Evolutionary conservation across 768 basidiomycete species (phyloP).

Genomic region (Auricularia auricula-judae): DNA sequence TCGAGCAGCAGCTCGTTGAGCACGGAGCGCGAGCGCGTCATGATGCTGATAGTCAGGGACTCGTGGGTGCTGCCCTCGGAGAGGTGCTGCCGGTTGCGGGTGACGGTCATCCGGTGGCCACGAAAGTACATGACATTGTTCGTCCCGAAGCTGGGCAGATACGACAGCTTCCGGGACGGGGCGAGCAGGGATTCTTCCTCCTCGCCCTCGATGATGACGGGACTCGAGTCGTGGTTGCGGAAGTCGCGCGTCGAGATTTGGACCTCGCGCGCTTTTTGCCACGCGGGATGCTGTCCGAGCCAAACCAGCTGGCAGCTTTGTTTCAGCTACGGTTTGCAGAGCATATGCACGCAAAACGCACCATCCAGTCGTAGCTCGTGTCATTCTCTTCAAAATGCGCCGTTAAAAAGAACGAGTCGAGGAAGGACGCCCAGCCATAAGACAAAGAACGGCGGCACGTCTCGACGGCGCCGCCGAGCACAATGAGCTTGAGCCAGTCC

Average conservation of each 20-base stretch:
- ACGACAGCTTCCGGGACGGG: neutral
- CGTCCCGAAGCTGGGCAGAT: neutral
- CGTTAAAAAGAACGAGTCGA: conserved; percentile 50
- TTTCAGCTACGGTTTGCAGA: no score
- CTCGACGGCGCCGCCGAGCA: conserved; percentile 54
- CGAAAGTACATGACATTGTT: neutral
- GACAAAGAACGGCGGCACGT: conserved; percentile 37
- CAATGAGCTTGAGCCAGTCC: conserved; percentile 55
- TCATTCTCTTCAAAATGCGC: conserved; percentile 52
- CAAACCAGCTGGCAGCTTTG: conserved; percentile 33
- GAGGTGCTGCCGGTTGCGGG: conserved; percentile 6
- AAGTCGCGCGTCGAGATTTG: conserved; percentile 35
- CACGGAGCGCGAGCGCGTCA: conserved; percentile 33
- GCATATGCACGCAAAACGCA: no score
- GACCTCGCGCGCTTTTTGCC: conserved; percentile 41
- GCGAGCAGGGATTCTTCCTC: conserved; percentile 12
- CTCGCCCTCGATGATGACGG: conserved; percentile 15
- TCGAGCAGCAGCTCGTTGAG: conserved; percentile 45
- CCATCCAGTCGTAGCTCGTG: conserved; percentile 52
- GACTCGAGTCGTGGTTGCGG: conserved; percentile 22
- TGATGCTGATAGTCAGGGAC: conserved; percentile 25
- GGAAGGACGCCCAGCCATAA: conserved; percentile 30
- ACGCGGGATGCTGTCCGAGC: conserved; percentile 52
- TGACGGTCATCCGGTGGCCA: conserved; percentile 8
- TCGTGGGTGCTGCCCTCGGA: conserved; percentile 5